Evolutionary conservation across 345 rosid species (phyloP).

Genomic region (Raphanus raphanistrum): DNA sequence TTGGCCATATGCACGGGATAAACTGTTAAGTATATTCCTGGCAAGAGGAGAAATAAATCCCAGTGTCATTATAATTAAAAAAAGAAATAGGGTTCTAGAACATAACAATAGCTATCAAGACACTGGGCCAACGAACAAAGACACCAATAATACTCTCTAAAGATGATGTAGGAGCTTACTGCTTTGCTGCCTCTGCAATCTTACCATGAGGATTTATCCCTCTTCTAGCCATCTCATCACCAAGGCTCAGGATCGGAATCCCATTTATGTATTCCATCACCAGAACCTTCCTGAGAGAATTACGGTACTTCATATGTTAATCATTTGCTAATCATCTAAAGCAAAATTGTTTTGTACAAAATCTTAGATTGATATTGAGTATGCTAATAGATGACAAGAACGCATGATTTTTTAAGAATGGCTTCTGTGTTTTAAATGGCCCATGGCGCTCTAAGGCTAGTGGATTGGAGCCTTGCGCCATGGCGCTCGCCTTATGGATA

Average conservation of each 20-base stretch:
- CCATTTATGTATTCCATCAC: slow-evolving; percentile 96
- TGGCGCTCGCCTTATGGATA: too few species aligned
- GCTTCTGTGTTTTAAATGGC: too few species aligned
- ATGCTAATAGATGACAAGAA: not conserved
- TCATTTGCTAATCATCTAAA: not conserved
- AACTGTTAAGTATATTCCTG: slow-evolving; percentile 82
- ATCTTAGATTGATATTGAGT: not conserved
- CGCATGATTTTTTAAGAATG: not conserved
- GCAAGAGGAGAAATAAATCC: not conserved
- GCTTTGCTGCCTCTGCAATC: slow-evolving; percentile 88
- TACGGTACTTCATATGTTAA: slow-evolving; percentile 13
- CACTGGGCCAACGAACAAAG: slow-evolving; percentile 10
- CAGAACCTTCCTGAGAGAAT: slow-evolving; percentile 58
- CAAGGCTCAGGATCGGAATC: slow-evolving; percentile 83
- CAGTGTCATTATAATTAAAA: slow-evolving; percentile 9
- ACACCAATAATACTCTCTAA: slow-evolving; percentile 41
- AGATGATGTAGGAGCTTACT: slow-evolving; percentile 68
- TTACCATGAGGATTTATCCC: slow-evolving; percentile 83
- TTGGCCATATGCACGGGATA: slow-evolving; percentile 87
- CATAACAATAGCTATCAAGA: slow-evolving; percentile 25
- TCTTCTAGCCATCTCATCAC: slow-evolving; percentile 86
- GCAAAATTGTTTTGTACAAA: not conserved
- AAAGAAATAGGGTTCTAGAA: slow-evolving; percentile 2
- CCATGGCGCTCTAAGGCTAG: too few species aligned
- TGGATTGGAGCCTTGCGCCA: too few species aligned